Evolutionary conservation across 2,329 filamentous ascomycete species (phyloP), one percentile per base, ranked within the genome.

Genomic region (Colletotrichum musicola): DNA sequence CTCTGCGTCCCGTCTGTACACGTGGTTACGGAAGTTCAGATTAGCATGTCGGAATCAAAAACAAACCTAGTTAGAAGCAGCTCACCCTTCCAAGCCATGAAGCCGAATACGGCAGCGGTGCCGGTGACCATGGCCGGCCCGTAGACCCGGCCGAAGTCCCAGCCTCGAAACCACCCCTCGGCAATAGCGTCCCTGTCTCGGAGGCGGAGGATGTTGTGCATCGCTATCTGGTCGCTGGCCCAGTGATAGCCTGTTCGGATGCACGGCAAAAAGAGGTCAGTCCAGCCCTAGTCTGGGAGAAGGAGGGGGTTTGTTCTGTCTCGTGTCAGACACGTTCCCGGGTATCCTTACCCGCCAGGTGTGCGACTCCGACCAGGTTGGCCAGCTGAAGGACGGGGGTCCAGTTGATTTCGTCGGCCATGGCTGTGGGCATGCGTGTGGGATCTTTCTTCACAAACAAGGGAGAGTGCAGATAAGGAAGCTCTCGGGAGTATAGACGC

Each of bases 21-120:
- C 30, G 30, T 2, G 9, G 6, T 35, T 35, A 35, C 10, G 10
- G 10, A 35, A 35, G 30, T 9, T 5, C 30, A 9, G 30, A 35
- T 35, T 35, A 35, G 30, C 7, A 3, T 35, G 7, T 2, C 1
- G 6, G 30, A 35, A 13, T 38, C 6, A 18, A 5, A 30, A 25
- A 20, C 20, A 25, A 44, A 12, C 38, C 13, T 16, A 6, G 20
- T 25, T 16, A 46, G 5, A 20, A n/a, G 2, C 18, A 22, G 46
- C 53, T 38, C 54, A 64, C 60, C 47, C 35, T 68, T 68, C 60
- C 54, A 42, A 10, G 64, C 53, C 25, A 58, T 38, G 51, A 58
- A 58, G 18, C 44, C 46, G n/a, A 58, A 54, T 6, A 58, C 47
- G 18, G 51, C 50, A 5, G 50, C 50, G n/a, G 51, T 42, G 38